Evolutionary conservation across 163 green algal species (phyloP).

Genomic region (Scenedesmus sp.): DNA sequence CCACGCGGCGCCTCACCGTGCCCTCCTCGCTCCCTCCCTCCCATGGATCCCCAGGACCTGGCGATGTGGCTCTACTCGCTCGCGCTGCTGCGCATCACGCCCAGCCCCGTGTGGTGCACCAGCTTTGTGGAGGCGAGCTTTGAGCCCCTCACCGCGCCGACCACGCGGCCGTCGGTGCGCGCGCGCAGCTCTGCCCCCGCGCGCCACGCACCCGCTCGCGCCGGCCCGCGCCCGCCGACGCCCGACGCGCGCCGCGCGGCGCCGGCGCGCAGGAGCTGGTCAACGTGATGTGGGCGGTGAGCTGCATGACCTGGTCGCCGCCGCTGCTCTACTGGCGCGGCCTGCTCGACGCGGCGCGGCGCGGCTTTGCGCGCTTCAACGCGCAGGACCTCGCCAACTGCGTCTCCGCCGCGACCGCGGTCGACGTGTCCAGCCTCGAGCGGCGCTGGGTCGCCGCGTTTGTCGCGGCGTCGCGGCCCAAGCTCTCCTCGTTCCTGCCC

Average conservation of each 20-base stretch:
- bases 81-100: constrained; percentile 21
- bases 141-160: constrained; percentile 4
- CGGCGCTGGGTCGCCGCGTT: constrained; percentile 15
- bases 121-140: constrained; percentile 41
- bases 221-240: no score
- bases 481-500: constrained; percentile 13
- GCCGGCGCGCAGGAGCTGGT: constrained; percentile 35
- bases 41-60: constrained; percentile 35
- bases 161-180: constrained; percentile 17
- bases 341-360: constrained; percentile 4
- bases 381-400: constrained; percentile 33
- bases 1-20: not conserved
- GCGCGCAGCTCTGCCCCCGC: no score
- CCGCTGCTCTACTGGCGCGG: constrained; percentile 41
- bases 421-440: constrained; percentile 19
- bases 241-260: no score
- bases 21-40: no score
- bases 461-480: constrained; percentile 11
- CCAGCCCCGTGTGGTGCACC: constrained; percentile 29
- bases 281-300: constrained; percentile 39
- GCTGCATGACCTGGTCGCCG: constrained; percentile 32
- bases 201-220: no score
- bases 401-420: constrained; percentile 24
- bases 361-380: constrained; percentile 7
- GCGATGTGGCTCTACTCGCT: constrained; percentile 44